Base-by-base conservation (phyloP, 75 land plant genomes). In the Gnetum montanum region DNA sequence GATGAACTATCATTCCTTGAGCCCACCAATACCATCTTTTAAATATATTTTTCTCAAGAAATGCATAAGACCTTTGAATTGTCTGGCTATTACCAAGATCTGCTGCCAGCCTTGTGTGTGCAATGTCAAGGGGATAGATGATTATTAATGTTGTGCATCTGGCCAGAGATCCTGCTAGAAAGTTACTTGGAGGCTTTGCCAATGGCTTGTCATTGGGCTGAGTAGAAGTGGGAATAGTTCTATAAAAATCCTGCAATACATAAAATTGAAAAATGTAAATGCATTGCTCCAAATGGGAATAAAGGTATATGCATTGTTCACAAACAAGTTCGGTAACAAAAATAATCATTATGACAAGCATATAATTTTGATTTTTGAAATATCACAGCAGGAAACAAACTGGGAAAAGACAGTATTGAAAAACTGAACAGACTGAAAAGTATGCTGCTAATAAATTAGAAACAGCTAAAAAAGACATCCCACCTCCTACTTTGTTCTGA, bases 41-140 rank as follows among this genome's bases (percentile, higher is more conserved):
- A 23, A 82, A 43, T 3, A 96, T 96, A 58, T 88, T 90, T 48
- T 85, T 93, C 46, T 47, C 53, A 61, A 89, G 87, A 46, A 31
- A 44, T 26, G 83, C 64, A 4, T 96, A 96, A 16, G 69, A 65
- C 51, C 89, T 89, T 57, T 93, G 96, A 10, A 96, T 76, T 28
- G 70, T 50, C 27, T 82, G 80, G 15, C 60, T 62, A 22, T 69
- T 75, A 19, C 98, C 98, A 37, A 93, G 51, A 47, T 93, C 96
- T 34, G 98, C 90, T 43, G 98, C 90, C 40, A 93, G 78, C 6
- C 96, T 84, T 6, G 98, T 93, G 67, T 93, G 98, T 0, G 90
- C 90, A 46, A 93, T 90, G 61, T 93, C 98, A 34, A 93, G 84
- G n/a, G 98, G 98, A 63, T 93, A 93, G 34, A 93, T 75, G 51